A percentile compares a stretch with the other conserved stretches of the same genome.
Evolutionary conservation across 805 yeast genomes (phyloP).

Genomic region (Starmera pachycereana): DNA sequence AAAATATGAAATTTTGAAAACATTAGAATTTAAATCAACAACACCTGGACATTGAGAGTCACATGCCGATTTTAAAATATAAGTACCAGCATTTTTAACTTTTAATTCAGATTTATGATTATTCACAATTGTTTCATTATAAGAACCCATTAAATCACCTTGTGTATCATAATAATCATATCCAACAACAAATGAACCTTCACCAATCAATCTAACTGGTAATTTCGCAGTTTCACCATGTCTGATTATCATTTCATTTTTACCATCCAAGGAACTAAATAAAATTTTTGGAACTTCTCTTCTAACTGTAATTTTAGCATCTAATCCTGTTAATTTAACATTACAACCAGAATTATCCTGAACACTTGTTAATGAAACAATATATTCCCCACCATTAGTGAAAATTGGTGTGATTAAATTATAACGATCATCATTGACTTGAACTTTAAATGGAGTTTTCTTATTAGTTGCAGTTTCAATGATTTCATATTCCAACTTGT

Average conservation of each 20-base stretch:
- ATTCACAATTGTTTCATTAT: constrained; percentile 9
- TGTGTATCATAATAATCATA: constrained; percentile 22
- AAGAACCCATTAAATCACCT: constrained; percentile 18
- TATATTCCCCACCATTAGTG: constrained; percentile 62
- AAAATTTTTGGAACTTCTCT: constrained; percentile 54
- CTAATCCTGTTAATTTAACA: constrained; percentile 56
- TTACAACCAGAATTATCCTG: constrained; percentile 72
- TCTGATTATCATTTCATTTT: constrained; percentile 32
- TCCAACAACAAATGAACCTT: constrained; percentile 36
- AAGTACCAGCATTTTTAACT: constrained; percentile 36
- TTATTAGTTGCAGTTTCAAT: constrained; percentile 43
- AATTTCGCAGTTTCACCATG: constrained; percentile 51
- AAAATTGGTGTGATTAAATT: constrained; percentile 45
- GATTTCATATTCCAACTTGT: constrained; percentile 57
- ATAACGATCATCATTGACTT: constrained; percentile 27
- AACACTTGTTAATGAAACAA: constrained; percentile 50
- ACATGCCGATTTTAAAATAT: constrained; percentile 31
- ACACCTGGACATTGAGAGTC: constrained; percentile 46
- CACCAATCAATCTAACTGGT: constrained; percentile 53
- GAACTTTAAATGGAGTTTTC: constrained; percentile 31
- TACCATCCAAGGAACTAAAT: constrained; percentile 30
- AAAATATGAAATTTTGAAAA: constrained; percentile 32
- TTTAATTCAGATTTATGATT: constrained; percentile 24
- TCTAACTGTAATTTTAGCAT: constrained; percentile 58
- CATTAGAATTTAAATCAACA: constrained; percentile 21